These are phyloP conservation scores for Taphrina populina DNA, from an alignment of 1,139 yeast species.

Conservation along the genomic window DNA sequence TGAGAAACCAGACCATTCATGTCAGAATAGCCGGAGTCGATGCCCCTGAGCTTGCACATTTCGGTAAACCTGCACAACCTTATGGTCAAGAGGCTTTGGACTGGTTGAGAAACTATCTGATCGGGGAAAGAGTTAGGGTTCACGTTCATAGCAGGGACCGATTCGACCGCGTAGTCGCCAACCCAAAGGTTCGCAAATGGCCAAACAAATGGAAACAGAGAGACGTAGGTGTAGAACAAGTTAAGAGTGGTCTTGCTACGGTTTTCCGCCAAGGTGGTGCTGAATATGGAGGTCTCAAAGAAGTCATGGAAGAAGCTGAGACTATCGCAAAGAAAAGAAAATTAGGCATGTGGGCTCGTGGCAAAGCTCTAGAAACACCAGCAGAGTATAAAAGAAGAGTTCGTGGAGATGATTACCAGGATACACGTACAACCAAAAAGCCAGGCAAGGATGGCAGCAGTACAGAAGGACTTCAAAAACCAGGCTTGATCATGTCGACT, in stretches of 20 bases:
- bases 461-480: neutral
- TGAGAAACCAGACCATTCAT: conserved; percentile 51
- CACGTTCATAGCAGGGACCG: conserved; percentile 83
- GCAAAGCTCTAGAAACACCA: conserved; percentile 64
- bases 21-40: conserved; percentile 91
- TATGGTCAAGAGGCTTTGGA: conserved; percentile 75
- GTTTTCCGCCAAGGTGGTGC: conserved; percentile 88
- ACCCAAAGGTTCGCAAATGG: conserved; percentile 51
- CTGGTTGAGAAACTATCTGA: conserved; percentile 67
- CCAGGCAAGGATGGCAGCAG: neutral
- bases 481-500: neutral
- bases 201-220: conserved; percentile 65
- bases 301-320: conserved; percentile 60
- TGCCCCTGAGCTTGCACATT: conserved; percentile 95
- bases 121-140: conserved; percentile 67
- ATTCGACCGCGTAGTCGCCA: conserved; percentile 82
- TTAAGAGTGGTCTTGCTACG: conserved; percentile 75
- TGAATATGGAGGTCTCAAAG: conserved; percentile 78
- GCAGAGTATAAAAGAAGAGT: conserved; percentile 65
- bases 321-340: conserved; percentile 56
- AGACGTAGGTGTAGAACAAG: conserved; percentile 86
- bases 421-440: neutral
- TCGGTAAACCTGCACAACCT: conserved; percentile 92
- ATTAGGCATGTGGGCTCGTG: conserved; percentile 66
- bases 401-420: conserved; percentile 23